Evolutionary conservation across 176 grass and related monocot genomes (phyloP).

Genomic region (Bothriochloa decipiens): DNA sequence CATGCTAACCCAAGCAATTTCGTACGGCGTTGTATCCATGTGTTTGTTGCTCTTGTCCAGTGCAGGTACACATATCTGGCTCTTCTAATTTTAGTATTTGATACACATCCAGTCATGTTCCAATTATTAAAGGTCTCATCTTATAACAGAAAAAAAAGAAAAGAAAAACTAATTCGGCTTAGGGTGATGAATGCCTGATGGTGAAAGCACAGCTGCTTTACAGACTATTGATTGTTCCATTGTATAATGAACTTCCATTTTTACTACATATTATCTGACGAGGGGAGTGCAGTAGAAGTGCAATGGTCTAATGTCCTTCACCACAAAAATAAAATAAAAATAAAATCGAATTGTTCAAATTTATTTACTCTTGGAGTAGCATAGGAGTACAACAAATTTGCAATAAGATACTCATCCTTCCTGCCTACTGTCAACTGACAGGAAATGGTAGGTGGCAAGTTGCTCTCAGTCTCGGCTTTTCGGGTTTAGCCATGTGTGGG

Average conservation of each 20-base stretch:
- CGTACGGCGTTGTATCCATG: conserved; percentile 42
- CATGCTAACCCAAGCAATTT: conserved; percentile 55
- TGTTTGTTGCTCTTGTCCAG: conserved; percentile 49
- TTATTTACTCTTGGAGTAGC: conserved; percentile 18
- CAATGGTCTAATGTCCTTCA: background rate
- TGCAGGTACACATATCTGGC: conserved; percentile 41
- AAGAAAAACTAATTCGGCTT: background rate
- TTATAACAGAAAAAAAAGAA: background rate
- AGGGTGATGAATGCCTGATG: background rate
- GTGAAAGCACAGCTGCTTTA: background rate
- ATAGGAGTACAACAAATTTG: conserved; percentile 25
- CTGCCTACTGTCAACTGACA: conserved; percentile 40
- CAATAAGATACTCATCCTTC: conserved; percentile 19
- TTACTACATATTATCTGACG: background rate
- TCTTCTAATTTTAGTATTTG: background rate
- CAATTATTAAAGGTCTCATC: background rate
- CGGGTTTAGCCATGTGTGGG: conserved; percentile 42
- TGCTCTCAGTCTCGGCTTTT: conserved; percentile 47
- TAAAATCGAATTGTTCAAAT: background rate
- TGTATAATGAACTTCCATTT: background rate
- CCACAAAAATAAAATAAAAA: background rate
- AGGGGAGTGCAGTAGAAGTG: conserved; percentile 9
- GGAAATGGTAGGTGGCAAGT: conserved; percentile 45
- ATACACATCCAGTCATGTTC: background rate
- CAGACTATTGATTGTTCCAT: background rate